These are phyloP conservation scores for Phoma sp. DNA, from an alignment of 2,329 filamentous ascomycete species.

Conservation along the genomic window DNA sequence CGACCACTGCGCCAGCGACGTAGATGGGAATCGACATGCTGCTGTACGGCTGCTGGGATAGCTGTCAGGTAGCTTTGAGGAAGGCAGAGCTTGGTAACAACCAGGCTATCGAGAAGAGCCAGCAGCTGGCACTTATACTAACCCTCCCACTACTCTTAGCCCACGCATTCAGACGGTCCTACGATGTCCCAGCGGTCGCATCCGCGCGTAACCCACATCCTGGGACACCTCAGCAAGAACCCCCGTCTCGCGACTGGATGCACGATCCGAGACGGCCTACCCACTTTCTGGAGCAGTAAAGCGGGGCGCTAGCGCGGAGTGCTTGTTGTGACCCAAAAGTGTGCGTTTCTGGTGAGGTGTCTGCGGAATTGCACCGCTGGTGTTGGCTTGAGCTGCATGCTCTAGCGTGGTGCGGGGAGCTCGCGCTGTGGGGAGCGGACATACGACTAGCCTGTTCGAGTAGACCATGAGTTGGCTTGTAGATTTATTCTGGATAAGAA, in stretches of 20 bases:
- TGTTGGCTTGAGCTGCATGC: conserved; percentile 1
- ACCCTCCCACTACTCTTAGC: conserved; percentile 1
- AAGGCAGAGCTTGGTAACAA: background rate
- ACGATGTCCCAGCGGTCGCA: background rate
- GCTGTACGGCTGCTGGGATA: conserved; percentile 5
- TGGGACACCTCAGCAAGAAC: conserved; percentile 7
- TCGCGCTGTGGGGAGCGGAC: conserved; percentile 10
- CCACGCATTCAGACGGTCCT: conserved; percentile 1
- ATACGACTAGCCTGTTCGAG: conserved; percentile 1
- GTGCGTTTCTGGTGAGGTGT: background rate
- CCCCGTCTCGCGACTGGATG: conserved; percentile 10
- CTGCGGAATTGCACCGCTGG: conserved; percentile 18
- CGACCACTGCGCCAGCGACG: conserved; percentile 49
- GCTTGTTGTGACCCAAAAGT: background rate
- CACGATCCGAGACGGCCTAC: conserved; percentile 6
- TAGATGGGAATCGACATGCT: conserved; percentile 50
- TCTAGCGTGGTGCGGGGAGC: conserved; percentile 15
- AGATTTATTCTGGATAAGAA: conserved; percentile 1
- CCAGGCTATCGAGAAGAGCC: background rate
- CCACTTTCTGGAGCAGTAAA: conserved; percentile 9
- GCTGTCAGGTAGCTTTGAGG: background rate
- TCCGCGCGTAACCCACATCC: conserved; percentile 12
- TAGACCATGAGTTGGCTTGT: background rate
- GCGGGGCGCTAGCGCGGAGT: conserved; percentile 7
- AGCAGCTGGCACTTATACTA: conserved; percentile 13